Percentiles rank a stretch among this genome's conserved stretches.
phyloP scores from a whole-genome alignment of 305 asterid species.

The Lippia alba region DNA sequence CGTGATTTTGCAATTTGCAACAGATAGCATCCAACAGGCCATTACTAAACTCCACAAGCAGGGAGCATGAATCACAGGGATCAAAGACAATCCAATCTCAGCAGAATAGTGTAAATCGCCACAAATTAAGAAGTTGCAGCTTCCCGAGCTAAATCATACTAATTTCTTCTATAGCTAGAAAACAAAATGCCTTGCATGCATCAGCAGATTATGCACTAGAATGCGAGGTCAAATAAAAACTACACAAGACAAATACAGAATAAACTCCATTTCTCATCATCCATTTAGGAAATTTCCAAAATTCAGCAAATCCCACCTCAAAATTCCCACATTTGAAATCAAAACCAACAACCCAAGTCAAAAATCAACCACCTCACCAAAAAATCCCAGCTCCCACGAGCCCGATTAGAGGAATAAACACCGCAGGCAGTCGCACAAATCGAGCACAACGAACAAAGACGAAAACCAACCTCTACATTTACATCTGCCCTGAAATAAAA shows the following conservation, averaged over 20 bases:
- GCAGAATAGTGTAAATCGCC: constrained; percentile 18
- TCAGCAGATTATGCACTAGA: constrained; percentile 23
- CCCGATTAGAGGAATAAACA: constrained; percentile 14
- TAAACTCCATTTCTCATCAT: constrained; percentile 8
- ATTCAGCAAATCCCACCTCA: constrained; percentile 38
- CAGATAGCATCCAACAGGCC: constrained; percentile 22
- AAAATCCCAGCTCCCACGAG: constrained; percentile 30
- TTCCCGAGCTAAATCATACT: constrained; percentile 29
- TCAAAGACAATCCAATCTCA: constrained; percentile 16
- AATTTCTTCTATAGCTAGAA: constrained; percentile 13
- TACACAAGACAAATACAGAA: not conserved
- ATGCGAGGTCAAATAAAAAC: constrained; percentile 16
- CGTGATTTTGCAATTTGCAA: constrained; percentile 11
- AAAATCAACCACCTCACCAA: constrained; percentile 3
- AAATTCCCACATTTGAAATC: constrained; percentile 32
- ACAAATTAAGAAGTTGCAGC: not conserved
- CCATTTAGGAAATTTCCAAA: constrained; percentile 8
- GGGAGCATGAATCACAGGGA: not conserved
- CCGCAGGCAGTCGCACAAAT: not conserved
- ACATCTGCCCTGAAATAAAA: constrained; percentile 41
- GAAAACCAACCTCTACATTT: constrained; percentile 42
- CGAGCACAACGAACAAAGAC: constrained; percentile 11
- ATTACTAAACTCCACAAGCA: not conserved
- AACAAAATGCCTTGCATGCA: constrained; percentile 27
- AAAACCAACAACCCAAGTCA: constrained; percentile 27